A percentile compares a stretch with the other conserved stretches of the same genome.
phyloP scores from a whole-genome alignment of 129 eudicot species.

The Arctium minus region DNA sequence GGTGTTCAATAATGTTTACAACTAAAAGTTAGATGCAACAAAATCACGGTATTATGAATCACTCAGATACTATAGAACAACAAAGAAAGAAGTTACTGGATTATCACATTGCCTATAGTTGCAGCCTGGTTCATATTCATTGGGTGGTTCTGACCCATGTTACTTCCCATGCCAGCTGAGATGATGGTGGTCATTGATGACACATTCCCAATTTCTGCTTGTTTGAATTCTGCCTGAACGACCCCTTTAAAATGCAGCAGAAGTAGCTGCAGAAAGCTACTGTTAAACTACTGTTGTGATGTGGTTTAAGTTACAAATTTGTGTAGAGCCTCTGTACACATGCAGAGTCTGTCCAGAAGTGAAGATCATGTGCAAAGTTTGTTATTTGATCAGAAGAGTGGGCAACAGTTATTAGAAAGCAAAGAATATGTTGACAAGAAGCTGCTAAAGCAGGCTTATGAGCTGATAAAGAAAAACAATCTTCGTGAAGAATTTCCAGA shows the following conservation, averaged over 20 bases:
- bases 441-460: conserved; percentile 53
- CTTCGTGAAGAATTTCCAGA: conserved; percentile 82
- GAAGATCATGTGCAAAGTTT: too few relatives aligned
- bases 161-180: conserved; percentile 35
- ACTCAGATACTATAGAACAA: conserved; percentile 67
- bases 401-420: conserved; percentile 69
- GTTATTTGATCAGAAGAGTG: conserved; percentile 74
- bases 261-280: too few relatives aligned
- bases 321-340: too few relatives aligned
- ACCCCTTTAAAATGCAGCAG: too few relatives aligned
- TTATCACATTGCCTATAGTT: conserved; percentile 43
- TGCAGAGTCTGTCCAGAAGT: too few relatives aligned
- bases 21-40: conserved; percentile 64
- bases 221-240: too few relatives aligned
- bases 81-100: conserved; percentile 54
- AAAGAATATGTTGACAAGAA: conserved; percentile 59
- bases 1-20: conserved; percentile 44
- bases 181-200: conserved; percentile 53
- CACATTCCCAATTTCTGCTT: conserved; percentile 46
- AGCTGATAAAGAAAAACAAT: conserved; percentile 63
- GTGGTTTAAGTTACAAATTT: too few relatives aligned
- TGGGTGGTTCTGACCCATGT: conserved; percentile 37
- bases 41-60: conserved; percentile 72
- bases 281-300: too few relatives aligned
- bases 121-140: conserved; percentile 47